Base-by-base conservation (phyloP, 108 stramenopile genomes). In the Ochromonas danica region DNA sequence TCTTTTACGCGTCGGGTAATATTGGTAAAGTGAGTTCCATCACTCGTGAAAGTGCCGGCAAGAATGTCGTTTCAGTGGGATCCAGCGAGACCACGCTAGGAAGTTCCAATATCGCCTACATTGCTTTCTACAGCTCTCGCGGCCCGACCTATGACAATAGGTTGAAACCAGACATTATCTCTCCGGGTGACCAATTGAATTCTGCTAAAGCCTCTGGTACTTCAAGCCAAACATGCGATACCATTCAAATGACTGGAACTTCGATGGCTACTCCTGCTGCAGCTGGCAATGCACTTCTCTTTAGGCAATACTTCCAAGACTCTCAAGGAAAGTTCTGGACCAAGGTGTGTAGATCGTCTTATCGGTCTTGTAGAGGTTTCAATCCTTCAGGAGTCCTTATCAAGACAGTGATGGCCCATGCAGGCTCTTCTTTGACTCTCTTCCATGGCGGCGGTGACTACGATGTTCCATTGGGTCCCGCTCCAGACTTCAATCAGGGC, bases 251-350 rank as follows among this genome's bases (percentile, higher is more conserved):
- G 10, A 36, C 25, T 35, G 63, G 63, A 33, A 67, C 63, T 35
- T 67, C 63, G 33, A 67, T 67, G 63, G 63, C 63, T 36, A 31
- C 33, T 31, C 63, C 63, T 31, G 63, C 63, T 31, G 63, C 63
- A 10, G 63, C 63, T 31, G 63, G 63, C 3, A 22, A 31, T 25
- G 63, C 63, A 36, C 10, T 36, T 14, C 35, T 67, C 27, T 14
- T 67, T 67, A 3, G 63, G 6, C 63, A 67, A 67, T 67, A 67
- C 25, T 67, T 67, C 63, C 6, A 6, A 10, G 63, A 67, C 31
- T 67, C 63, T 10, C 3, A 36, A 14, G 17, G 30, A 6, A 22
- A 36, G 63, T 67, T 67, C 25, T 67, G 31, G 17, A 14, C 31
- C 10, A 6, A 6, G 3, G 6, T 36, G 17, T 67, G 63, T 36